Evolutionary conservation across 148 eudicot genomes (phyloP).

Genomic region (Persicaria maculosa): DNA sequence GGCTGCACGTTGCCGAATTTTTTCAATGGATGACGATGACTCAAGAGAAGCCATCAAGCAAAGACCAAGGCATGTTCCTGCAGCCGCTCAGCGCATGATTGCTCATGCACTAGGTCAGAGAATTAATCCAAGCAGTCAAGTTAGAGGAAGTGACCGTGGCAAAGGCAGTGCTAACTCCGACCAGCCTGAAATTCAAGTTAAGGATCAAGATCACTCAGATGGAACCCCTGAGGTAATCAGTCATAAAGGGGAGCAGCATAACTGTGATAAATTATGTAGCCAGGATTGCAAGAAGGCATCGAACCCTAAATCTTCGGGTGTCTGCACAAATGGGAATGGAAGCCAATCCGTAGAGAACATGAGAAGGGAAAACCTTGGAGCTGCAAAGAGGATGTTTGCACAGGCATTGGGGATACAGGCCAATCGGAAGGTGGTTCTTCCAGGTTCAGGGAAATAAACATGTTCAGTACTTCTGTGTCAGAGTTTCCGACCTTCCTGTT

Average conservation of each 20-base stretch:
- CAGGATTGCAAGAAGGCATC: conserved; percentile 15
- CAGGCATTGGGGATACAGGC: conserved; percentile 61
- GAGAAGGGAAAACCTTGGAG: conserved; percentile 69
- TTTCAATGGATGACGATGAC: conserved; percentile 37
- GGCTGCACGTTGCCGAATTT: conserved; percentile 84
- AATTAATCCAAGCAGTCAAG: conserved; percentile 30
- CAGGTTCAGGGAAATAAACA: conserved; percentile 6
- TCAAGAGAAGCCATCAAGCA: conserved; percentile 31
- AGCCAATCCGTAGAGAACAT: conserved; percentile 27
- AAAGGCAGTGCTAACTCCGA: conserved; percentile 9
- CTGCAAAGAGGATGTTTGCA: conserved; percentile 94
- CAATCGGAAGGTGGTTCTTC: conserved; percentile 17
- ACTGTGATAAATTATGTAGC: conserved; percentile 13
- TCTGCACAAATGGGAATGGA: conserved; percentile 19
- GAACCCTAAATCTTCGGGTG: conserved; percentile 14
- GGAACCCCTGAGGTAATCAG: not conserved
- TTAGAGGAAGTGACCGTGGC: conserved; percentile 12
- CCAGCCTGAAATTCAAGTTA: conserved; percentile 23
- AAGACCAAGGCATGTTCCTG: conserved; percentile 59
- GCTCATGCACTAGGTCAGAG: conserved; percentile 84
- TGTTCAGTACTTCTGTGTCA: not conserved
- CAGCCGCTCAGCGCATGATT: conserved; percentile 96
- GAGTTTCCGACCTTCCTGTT: not conserved
- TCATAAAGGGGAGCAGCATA: conserved; percentile 4
- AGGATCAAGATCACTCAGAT: conserved; percentile 16